These are phyloP conservation scores for Nothomitra cinnamomea DNA, from an alignment of 2,329 filamentous ascomycete species.

Conservation along the genomic window DNA sequence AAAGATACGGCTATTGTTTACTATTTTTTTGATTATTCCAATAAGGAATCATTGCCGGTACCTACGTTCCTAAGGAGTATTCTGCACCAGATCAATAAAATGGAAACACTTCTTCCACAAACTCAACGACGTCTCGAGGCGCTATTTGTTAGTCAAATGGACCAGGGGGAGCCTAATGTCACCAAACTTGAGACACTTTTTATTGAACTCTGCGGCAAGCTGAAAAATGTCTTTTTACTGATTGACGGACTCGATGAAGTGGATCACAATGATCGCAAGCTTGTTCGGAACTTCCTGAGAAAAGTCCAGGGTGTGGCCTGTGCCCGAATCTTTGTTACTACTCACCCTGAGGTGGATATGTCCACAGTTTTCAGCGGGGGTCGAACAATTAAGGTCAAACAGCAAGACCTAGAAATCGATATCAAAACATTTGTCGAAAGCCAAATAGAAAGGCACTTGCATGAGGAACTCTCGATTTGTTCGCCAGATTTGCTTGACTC, in stretches of 20 bases:
- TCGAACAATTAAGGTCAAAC: conserved; percentile 7
- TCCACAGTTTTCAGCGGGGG: conserved; percentile 8
- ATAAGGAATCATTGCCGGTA: conserved; percentile 10
- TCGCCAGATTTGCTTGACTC: conserved; percentile 7
- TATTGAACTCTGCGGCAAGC: conserved; percentile 8
- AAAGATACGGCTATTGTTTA: conserved; percentile 10
- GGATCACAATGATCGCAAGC: conserved; percentile 9
- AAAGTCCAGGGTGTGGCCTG: conserved; percentile 9
- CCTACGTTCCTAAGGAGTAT: conserved; percentile 11
- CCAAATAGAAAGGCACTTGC: background rate
- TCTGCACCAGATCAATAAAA: conserved; percentile 9
- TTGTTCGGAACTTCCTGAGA: conserved; percentile 12
- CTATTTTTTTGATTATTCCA: conserved; percentile 12
- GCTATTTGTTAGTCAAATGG: conserved; percentile 10
- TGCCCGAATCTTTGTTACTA: conserved; percentile 11
- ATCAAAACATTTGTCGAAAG: conserved; percentile 4
- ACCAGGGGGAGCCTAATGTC: conserved; percentile 9
- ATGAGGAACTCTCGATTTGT: conserved; percentile 6
- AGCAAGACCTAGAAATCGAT: conserved; percentile 10
- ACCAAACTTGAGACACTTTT: conserved; percentile 8
- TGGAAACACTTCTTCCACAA: conserved; percentile 9
- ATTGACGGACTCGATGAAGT: conserved; percentile 14
- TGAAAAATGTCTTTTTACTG: conserved; percentile 10
- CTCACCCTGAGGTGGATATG: conserved; percentile 12
- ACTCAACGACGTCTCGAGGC: conserved; percentile 10